These are phyloP conservation scores for Deinandra increscens DNA, from an alignment of 129 eudicot genomes.

Conservation along the genomic window DNA sequence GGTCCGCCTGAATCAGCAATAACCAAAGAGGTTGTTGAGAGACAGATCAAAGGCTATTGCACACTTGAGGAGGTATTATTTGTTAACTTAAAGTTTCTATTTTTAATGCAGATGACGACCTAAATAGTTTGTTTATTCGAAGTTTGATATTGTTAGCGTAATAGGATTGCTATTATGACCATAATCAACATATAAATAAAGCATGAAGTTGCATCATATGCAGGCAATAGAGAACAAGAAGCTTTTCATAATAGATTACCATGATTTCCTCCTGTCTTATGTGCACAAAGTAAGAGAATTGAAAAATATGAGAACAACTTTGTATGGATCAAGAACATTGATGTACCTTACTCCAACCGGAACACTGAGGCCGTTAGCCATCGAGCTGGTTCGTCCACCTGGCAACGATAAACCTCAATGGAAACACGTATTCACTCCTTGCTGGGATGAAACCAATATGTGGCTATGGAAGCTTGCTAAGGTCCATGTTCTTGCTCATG, in stretches of 20 bases:
- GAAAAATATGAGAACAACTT: background rate
- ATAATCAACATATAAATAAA: too few relatives aligned
- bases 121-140: too few relatives aligned
- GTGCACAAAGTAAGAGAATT: background rate
- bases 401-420: background rate
- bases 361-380: background rate
- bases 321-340: background rate
- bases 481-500: slow-evolving; percentile 41
- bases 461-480: slow-evolving; percentile 8
- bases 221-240: background rate
- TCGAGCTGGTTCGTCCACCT: background rate
- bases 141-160: too few relatives aligned
- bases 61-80: slow-evolving; percentile 29
- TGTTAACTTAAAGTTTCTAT: background rate
- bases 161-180: too few relatives aligned
- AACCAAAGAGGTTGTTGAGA: slow-evolving; percentile 55
- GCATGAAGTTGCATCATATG: background rate
- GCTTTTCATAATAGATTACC: background rate
- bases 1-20: slow-evolving; percentile 80
- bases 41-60: slow-evolving; percentile 44
- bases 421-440: background rate
- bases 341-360: background rate
- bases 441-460: background rate
- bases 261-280: background rate
- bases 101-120: background rate